phyloP scores from a whole-genome alignment of 176 grass and related monocot genomes.

The Canna indica region DNA sequence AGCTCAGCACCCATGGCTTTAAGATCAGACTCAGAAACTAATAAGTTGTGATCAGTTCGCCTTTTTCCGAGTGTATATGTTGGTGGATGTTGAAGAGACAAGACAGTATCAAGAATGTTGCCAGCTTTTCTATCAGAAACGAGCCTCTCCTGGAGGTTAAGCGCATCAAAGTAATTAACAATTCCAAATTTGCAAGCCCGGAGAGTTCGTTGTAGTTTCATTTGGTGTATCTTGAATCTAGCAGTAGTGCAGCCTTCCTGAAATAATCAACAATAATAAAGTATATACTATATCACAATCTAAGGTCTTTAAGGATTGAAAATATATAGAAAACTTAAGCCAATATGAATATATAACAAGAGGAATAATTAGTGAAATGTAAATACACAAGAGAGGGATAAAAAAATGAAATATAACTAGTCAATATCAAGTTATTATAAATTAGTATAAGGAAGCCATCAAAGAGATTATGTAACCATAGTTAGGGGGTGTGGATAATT shows the following conservation, averaged over 20 bases:
- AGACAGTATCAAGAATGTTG: conserved; percentile 40
- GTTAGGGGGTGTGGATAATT: no score
- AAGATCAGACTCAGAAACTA: conserved; percentile 44
- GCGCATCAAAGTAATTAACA: conserved; percentile 63
- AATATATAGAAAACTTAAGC: no score
- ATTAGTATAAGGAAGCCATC: no score
- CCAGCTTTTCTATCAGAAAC: conserved; percentile 52
- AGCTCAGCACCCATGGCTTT: conserved; percentile 56
- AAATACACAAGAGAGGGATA: no score
- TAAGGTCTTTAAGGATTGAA: not conserved
- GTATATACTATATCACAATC: not conserved
- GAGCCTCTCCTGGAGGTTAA: conserved; percentile 76
- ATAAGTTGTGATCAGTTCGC: conserved; percentile 64
- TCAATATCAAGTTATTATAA: no score
- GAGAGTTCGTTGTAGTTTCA: conserved; percentile 34
- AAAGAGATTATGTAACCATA: no score
- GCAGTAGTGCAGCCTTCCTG: not conserved
- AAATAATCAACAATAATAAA: not conserved
- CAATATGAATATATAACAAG: no score
- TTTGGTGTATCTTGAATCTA: not conserved
- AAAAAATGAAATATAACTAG: no score
- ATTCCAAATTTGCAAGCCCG: conserved; percentile 57
- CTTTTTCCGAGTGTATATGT: conserved; percentile 91
- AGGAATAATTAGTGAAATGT: no score
- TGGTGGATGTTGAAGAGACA: conserved; percentile 76